These are phyloP conservation scores for Ogataea corticis DNA, from an alignment of 805 yeast species.

Conservation along the genomic window DNA sequence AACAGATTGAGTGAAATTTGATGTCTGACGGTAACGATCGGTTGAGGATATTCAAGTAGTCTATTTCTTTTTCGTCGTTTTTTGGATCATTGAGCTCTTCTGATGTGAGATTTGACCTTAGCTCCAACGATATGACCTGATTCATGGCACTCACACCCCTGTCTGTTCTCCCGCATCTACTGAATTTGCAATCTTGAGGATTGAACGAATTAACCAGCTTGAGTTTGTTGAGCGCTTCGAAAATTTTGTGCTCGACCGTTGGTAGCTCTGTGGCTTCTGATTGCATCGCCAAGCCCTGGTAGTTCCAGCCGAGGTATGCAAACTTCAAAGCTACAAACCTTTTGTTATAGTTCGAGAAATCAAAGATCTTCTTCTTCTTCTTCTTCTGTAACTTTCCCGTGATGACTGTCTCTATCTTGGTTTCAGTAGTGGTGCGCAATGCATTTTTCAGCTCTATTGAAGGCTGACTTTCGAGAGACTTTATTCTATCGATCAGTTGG, in stretches of 20 bases:
- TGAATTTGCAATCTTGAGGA: conserved; percentile 66
- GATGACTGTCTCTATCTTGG: conserved; percentile 1
- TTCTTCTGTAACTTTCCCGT: conserved; percentile 19
- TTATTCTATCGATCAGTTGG: conserved; percentile 46
- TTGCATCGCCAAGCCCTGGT: conserved; percentile 87
- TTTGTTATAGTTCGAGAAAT: conserved; percentile 59
- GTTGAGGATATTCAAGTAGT: conserved; percentile 75
- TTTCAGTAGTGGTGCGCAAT: background rate
- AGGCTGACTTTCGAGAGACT: background rate
- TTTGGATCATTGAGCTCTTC: conserved; percentile 61
- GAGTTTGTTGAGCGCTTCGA: conserved; percentile 70
- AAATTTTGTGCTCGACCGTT: conserved; percentile 78
- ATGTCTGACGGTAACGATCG: conserved; percentile 80
- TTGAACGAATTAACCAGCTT: conserved; percentile 61
- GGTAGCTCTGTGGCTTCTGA: conserved; percentile 74
- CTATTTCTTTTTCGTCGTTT: conserved; percentile 68
- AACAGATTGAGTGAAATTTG: conserved; percentile 74
- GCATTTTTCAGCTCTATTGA: too few relatives aligned
- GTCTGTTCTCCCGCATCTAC: conserved; percentile 94
- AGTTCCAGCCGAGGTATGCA: conserved; percentile 92
- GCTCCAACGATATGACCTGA: conserved; percentile 80
- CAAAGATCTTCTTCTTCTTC: conserved; percentile 47
- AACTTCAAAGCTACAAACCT: conserved; percentile 79
- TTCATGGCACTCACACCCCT: conserved; percentile 97
- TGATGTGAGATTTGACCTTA: conserved; percentile 63